Conservation (phyloP, 768 basidiomycete species). For the Boletus sp. region DNA sequence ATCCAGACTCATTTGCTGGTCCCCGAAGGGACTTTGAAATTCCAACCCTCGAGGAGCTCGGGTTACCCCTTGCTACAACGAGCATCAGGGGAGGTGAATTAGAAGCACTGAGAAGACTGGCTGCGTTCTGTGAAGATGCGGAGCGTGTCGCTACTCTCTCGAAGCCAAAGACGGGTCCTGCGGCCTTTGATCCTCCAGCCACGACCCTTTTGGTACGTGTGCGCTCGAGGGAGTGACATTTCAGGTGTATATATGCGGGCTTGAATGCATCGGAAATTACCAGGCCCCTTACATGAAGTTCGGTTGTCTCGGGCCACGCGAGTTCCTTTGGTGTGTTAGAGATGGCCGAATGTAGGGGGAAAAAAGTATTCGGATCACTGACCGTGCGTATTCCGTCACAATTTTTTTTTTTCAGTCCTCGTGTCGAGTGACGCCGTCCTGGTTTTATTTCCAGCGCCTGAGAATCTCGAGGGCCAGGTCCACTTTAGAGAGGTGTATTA, state of each 20-base stretch:
- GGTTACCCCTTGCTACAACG: conserved; percentile 23
- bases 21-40: conserved; percentile 26
- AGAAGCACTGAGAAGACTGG: conserved; percentile 20
- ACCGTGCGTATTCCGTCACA: conserved; percentile 10
- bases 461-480: conserved; percentile 5
- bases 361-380: background rate
- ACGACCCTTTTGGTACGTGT: conserved; percentile 21
- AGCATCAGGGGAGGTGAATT: conserved; percentile 30
- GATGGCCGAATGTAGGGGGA: background rate
- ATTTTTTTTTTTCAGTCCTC: background rate
- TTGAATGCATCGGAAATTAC: conserved; percentile 23
- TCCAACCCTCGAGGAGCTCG: conserved; percentile 11
- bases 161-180: conserved; percentile 11
- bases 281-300: conserved; percentile 15
- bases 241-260: background rate
- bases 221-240: conserved; percentile 7
- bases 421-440: background rate
- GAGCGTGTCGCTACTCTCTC: conserved; percentile 13
- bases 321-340: conserved; percentile 16
- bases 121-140: conserved; percentile 15
- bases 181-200: conserved; percentile 21
- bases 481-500: conserved; percentile 8
- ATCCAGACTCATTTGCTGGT: conserved; percentile 21
- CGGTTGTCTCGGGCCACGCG: conserved; percentile 19
- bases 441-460: conserved; percentile 2